Evolutionary conservation across 1,139 yeast species (phyloP).

Genomic region (Diutina mesorugosa): DNA sequence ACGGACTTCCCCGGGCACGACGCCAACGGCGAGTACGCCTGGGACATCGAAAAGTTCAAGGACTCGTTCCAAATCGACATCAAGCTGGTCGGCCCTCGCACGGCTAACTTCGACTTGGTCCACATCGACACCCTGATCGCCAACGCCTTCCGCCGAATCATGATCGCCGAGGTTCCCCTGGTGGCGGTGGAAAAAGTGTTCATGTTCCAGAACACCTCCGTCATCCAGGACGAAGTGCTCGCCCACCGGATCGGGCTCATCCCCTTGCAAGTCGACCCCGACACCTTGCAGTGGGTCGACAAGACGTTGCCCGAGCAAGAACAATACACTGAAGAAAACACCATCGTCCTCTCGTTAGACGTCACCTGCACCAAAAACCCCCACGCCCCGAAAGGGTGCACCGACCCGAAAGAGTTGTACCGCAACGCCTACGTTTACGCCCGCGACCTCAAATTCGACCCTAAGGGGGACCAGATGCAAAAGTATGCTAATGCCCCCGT

Average conservation of each 20-base stretch:
- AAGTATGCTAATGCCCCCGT: constrained; percentile 57
- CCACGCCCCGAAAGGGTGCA: constrained; percentile 65
- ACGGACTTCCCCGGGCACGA: constrained; percentile 85
- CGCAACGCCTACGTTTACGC: constrained; percentile 83
- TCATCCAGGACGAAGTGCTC: constrained; percentile 91
- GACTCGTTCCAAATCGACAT: constrained; percentile 58
- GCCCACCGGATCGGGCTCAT: constrained; percentile 90
- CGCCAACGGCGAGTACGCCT: constrained; percentile 50
- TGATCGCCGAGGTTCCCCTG: constrained; percentile 93
- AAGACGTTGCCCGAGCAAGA: constrained; percentile 48
- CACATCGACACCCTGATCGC: constrained; percentile 87
- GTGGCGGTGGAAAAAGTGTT: constrained; percentile 91
- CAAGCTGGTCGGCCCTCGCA: constrained; percentile 48
- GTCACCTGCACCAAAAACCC: constrained; percentile 79
- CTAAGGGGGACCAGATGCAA: constrained; percentile 79
- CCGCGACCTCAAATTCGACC: constrained; percentile 75
- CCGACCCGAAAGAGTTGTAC: constrained; percentile 75
- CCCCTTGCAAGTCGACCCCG: constrained; percentile 91
- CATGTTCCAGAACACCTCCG: constrained; percentile 87
- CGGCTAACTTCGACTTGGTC: constrained; percentile 76
- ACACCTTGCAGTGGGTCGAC: constrained; percentile 68
- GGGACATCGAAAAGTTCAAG: constrained; percentile 80
- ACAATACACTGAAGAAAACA: constrained; percentile 74
- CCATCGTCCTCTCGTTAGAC: constrained; percentile 71
- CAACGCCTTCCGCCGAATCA: constrained; percentile 92